These are phyloP conservation scores for Aspergillus oerlinghausenensis DNA, from an alignment of 2,329 filamentous ascomycete genomes.

Conservation along the genomic window DNA sequence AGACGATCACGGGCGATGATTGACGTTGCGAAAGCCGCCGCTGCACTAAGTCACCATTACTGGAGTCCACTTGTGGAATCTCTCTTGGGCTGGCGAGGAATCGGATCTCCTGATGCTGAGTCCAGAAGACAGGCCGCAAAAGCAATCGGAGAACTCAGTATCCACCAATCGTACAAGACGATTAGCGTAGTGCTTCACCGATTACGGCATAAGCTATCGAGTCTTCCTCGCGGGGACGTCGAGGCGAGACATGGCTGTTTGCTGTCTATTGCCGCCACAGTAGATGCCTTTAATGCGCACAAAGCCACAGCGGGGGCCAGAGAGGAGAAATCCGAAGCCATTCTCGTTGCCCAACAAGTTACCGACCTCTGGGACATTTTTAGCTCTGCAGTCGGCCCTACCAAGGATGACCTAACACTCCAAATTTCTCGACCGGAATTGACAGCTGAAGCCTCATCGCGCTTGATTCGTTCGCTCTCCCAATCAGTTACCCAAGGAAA, in stretches of 20 bases:
- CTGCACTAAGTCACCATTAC: constrained; percentile 59
- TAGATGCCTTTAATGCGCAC: constrained; percentile 30
- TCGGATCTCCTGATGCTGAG: constrained; percentile 70
- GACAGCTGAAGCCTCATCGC: constrained; percentile 39
- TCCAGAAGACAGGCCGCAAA: constrained; percentile 68
- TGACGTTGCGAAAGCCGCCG: constrained; percentile 67
- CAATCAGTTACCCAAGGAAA: constrained; percentile 16
- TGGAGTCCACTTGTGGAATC: constrained; percentile 66
- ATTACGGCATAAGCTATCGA: constrained; percentile 30
- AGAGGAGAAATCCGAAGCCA: constrained; percentile 19
- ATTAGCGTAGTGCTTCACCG: constrained; percentile 29
- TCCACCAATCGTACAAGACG: constrained; percentile 27
- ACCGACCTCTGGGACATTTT: constrained; percentile 37
- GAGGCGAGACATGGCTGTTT: constrained; percentile 44
- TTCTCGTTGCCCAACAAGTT: constrained; percentile 25
- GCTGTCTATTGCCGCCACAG: constrained; percentile 35
- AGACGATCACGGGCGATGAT: constrained; percentile 77
- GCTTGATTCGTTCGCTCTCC: constrained; percentile 36
- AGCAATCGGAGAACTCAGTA: constrained; percentile 56
- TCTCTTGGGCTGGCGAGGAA: constrained; percentile 78
- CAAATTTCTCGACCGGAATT: constrained; percentile 38
- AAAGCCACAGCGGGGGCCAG: constrained; percentile 12
- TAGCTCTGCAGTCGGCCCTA: constrained; percentile 26
- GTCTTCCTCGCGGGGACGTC: constrained; percentile 36
- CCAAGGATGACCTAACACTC: constrained; percentile 37